Base-by-base conservation (phyloP, 2,329 filamentous ascomycete species). In the Exophiala aquamarina region DNA sequence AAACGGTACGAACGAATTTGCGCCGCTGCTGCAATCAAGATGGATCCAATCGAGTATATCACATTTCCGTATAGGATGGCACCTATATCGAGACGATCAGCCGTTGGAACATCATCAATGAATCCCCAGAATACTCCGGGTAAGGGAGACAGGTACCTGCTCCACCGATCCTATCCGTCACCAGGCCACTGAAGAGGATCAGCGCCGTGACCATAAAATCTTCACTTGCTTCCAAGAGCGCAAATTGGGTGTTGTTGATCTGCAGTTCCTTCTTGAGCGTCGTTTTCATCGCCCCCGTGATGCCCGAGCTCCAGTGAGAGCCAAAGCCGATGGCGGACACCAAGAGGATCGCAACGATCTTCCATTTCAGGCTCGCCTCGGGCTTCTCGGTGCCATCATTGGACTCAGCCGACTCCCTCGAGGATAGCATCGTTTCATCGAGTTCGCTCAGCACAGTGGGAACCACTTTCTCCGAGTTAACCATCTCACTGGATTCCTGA, bases 181-280 rank as follows among this genome's bases (percentile, higher is more conserved):
- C 59, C 1, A 81, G 54, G 1, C 81, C 80, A 19, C 72, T 80
- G 19, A 71, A 49, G 0, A 83, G 62, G 15, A 83, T 78, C 2
- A 83, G 61, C 0, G 73, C 67, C 0, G 77, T 80, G 11, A 75
- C 74, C 75, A 84, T 83, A 47, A 83, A 84, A 56, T 83, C 74
- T 52, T 82, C 76, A 34, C 79, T 82, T 0, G 79, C 75, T 55
- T 81, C 78, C 0, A 84, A 68, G 0, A 83, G 66, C 0, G 81
- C 73, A 56, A 76, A 84, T 55, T 82, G 73, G 0, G 74, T 75
- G 56, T 84, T 84, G 59, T 76, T 75, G 58, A 84, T 82, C 37
- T 75, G 52, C 33, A 83, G 67, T 69, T 81, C 56, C 70, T 81
- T 82, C 53, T 83, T 83, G 20, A 83, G 61, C 0, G 79, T 82